Conservation (phyloP, 192 early-diverging fungal species). For the Backusella tarrabulga region DNA sequence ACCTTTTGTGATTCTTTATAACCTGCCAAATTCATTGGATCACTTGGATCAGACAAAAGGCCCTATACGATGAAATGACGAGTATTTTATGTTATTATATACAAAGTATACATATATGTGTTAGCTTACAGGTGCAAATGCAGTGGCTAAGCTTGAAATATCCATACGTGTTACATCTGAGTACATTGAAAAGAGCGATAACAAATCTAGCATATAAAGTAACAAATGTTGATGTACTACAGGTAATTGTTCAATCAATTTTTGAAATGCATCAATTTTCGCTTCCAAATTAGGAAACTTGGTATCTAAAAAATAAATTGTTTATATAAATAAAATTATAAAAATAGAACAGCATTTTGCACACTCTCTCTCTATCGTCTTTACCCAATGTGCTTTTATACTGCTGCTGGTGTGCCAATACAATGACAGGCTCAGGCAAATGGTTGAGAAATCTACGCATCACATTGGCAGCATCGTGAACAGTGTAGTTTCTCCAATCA, state of each 20-base stretch:
- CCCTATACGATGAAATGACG: slow-evolving; percentile 54
- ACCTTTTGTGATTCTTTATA: slow-evolving; percentile 69
- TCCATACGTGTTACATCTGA: slow-evolving; percentile 65
- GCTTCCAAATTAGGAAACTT: slow-evolving; percentile 9
- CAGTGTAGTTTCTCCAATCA: slow-evolving; percentile 64
- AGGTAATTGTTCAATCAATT: slow-evolving; percentile 52
- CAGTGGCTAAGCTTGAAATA: slow-evolving; percentile 65
- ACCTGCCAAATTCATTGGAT: slow-evolving; percentile 67
- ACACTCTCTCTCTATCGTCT: too few species aligned
- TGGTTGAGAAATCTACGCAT: slow-evolving; percentile 68
- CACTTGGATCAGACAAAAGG: slow-evolving; percentile 65
- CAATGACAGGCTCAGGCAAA: slow-evolving; percentile 71
- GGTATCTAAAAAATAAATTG: slow-evolving; percentile 23
- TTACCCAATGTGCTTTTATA: slow-evolving; percentile 58
- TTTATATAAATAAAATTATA: not conserved
- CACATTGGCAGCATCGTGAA: slow-evolving; percentile 75
- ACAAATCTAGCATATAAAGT: slow-evolving; percentile 65
- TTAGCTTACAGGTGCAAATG: slow-evolving; percentile 66
- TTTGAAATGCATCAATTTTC: slow-evolving; percentile 47
- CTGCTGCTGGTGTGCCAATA: slow-evolving; percentile 56
- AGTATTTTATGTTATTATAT: not conserved
- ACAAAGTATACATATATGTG: not conserved
- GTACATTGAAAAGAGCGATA: slow-evolving; percentile 49
- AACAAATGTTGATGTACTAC: slow-evolving; percentile 59
- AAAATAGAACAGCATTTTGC: not conserved